Conservation (phyloP, 1,139 yeast species). For the Yamadazyma atlantica region DNA sequence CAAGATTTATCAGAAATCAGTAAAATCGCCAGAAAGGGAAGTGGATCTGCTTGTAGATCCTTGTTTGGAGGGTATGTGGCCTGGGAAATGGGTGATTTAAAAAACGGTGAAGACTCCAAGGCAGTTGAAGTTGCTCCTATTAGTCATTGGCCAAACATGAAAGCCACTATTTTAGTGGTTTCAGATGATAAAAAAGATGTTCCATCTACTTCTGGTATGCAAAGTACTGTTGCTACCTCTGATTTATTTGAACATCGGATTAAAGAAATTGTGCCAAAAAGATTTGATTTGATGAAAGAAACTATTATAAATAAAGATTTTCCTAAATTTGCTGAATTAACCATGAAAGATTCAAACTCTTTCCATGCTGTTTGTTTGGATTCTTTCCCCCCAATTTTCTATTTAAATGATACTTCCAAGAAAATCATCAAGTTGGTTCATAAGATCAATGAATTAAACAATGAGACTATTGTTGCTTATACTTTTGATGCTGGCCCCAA, state of each 20-base stretch:
- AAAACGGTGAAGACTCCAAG: slow-evolving; percentile 82
- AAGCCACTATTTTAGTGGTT: slow-evolving; percentile 89
- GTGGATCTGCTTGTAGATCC: slow-evolving; percentile 97
- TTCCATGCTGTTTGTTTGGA: slow-evolving; percentile 97
- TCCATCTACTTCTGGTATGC: slow-evolving; percentile 96
- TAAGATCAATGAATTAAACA: slow-evolving; percentile 65
- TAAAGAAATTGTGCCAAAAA: slow-evolving; percentile 74
- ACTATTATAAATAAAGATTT: slow-evolving; percentile 74
- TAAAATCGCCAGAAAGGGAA: slow-evolving; percentile 94
- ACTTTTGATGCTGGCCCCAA: slow-evolving; percentile 99
- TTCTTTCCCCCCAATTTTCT: slow-evolving; percentile 93
- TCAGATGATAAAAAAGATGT: slow-evolving; percentile 93
- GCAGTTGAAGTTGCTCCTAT: slow-evolving; percentile 89
- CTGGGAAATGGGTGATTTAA: slow-evolving; percentile 89
- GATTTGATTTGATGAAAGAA: slow-evolving; percentile 79
- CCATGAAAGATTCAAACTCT: slow-evolving; percentile 95
- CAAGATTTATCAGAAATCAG: slow-evolving; percentile 81
- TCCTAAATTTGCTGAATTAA: slow-evolving; percentile 76
- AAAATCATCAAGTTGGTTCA: slow-evolving; percentile 82
- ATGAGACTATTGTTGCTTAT: slow-evolving; percentile 80
- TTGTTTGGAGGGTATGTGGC: slow-evolving; percentile 97
- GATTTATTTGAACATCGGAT: slow-evolving; percentile 81
- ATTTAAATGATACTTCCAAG: slow-evolving; percentile 92
- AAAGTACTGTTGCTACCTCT: slow-evolving; percentile 85
- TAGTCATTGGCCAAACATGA: slow-evolving; percentile 89